Conservation (phyloP, 805 yeast species). For the Ogataea pilisensis region DNA sequence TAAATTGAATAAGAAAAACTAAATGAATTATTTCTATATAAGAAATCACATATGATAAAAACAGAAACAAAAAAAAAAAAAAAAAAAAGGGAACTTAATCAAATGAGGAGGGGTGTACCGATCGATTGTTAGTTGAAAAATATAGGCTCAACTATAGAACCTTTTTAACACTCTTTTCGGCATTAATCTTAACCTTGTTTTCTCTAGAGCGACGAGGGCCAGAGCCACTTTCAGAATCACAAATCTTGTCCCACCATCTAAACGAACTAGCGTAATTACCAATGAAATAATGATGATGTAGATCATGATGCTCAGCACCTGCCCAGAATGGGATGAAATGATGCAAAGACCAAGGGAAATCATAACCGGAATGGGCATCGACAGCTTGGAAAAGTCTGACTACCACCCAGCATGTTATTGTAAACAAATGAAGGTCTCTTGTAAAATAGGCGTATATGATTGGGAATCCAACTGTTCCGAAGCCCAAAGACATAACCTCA, state of each 20-base stretch:
- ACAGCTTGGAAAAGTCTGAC: conserved; percentile 55
- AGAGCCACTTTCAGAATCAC: conserved; percentile 56
- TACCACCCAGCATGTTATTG: conserved; percentile 49
- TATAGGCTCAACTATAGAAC: too few species aligned
- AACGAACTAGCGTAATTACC: conserved; percentile 56
- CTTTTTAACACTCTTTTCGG: conserved; percentile 32
- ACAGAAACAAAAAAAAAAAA: too few species aligned
- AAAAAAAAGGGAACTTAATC: too few species aligned
- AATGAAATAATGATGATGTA: conserved; percentile 56
- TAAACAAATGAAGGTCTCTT: conserved; percentile 46
- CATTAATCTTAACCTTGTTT: conserved; percentile 36
- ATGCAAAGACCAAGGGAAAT: conserved; percentile 58
- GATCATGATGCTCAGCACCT: conserved; percentile 60
- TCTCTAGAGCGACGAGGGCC: conserved; percentile 47
- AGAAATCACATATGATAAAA: too few species aligned
- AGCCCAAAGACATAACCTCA: conserved; percentile 53
- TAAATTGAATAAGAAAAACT: too few species aligned
- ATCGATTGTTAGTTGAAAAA: too few species aligned
- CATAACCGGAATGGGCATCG: conserved; percentile 59
- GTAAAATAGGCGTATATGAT: conserved; percentile 48
- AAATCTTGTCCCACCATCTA: conserved; percentile 53
- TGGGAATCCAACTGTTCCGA: conserved; percentile 60
- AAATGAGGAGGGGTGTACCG: too few species aligned
- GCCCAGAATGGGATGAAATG: conserved; percentile 60
- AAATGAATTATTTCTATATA: too few species aligned